A percentile compares a stretch with the other conserved stretches of the same genome.
phyloP scores from a whole-genome alignment of 2,329 filamentous ascomycete species.

The Colletotrichum limetticola region DNA sequence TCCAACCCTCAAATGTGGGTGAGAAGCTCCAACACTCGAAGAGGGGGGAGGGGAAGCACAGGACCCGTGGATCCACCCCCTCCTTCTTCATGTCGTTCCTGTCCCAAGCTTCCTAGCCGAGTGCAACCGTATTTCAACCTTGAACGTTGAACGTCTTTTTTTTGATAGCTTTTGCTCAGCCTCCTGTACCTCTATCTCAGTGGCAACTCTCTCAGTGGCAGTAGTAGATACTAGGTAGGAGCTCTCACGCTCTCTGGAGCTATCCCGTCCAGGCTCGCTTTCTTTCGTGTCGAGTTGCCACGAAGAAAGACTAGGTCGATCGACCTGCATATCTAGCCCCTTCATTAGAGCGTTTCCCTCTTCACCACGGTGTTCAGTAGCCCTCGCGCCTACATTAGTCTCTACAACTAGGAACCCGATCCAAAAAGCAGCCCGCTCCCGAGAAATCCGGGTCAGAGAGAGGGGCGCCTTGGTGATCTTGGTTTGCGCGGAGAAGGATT shows the following conservation, averaged over 20 bases:
- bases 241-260: neutral
- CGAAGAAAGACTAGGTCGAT: neutral
- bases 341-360: neutral
- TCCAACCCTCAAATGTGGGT: neutral
- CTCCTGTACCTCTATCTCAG: neutral
- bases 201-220: neutral
- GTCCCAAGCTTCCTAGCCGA: conserved; percentile 19
- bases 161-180: neutral
- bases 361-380: neutral
- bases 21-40: neutral
- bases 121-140: conserved; percentile 5
- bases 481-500: neutral
- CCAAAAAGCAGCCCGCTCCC: neutral
- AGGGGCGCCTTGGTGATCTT: no score
- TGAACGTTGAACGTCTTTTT: neutral
- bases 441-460: neutral
- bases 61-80: conserved; percentile 30
- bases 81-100: conserved; percentile 22
- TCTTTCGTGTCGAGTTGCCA: neutral
- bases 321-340: neutral
- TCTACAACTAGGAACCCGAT: neutral
- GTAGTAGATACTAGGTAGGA: neutral
- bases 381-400: conserved; percentile 26
- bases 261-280: neutral
- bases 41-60: neutral